Evolutionary conservation across 1,284 basidiomycete genomes (phyloP).

Genomic region (Ganoderma boninense): DNA sequence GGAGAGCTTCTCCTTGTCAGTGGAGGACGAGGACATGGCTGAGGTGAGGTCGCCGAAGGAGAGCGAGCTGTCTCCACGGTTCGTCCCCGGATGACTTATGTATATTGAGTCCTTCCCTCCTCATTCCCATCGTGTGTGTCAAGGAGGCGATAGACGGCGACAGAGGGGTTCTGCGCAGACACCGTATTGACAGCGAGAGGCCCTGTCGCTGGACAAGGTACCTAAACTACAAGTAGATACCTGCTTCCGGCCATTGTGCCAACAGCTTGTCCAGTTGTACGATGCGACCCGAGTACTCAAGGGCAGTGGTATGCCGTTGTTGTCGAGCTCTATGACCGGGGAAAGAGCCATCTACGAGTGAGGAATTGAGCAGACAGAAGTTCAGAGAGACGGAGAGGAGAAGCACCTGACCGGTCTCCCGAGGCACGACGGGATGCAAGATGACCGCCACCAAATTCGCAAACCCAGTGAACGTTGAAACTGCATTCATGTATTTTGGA

Average conservation of each 20-base stretch:
- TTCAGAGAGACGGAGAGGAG: no score
- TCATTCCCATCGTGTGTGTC: neutral
- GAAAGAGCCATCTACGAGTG: no score
- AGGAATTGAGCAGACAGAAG: neutral
- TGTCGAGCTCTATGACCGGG: neutral
- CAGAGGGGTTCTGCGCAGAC: neutral
- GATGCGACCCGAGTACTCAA: neutral
- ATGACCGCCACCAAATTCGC: no score
- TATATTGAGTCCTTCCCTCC: neutral
- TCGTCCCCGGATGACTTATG: neutral
- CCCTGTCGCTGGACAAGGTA: neutral
- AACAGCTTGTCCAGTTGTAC: neutral
- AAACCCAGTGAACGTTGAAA: no score
- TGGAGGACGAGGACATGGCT: neutral
- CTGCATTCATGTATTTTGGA: no score
- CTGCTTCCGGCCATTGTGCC: neutral
- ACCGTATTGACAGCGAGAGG: neutral
- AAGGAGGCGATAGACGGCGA: neutral
- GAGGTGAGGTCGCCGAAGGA: neutral
- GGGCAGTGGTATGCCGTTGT: neutral
- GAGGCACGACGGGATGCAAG: no score
- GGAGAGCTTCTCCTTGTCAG: no score
- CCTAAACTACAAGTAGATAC: neutral
- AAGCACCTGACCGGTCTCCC: no score
- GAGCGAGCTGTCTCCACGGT: neutral